A percentile compares a stretch with the other conserved stretches of the same genome.
Conservation (phyloP, 495 filamentous ascomycete species). For the Penicillium coffeae region DNA sequence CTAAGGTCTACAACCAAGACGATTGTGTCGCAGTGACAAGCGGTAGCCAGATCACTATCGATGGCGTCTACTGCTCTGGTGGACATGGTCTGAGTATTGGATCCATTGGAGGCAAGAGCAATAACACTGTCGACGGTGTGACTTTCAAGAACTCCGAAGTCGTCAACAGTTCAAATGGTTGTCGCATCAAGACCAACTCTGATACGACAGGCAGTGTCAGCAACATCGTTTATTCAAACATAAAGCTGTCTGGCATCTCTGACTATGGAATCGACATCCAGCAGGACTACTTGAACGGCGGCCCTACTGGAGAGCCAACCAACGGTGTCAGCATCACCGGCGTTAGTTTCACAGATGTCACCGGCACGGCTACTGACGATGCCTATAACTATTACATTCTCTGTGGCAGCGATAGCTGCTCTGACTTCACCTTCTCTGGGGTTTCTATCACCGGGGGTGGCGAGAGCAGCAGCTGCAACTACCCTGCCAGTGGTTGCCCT, state of each 20-base stretch:
- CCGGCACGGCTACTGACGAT: constrained; percentile 6
- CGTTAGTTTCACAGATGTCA: constrained; percentile 8
- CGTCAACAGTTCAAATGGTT: constrained; percentile 43
- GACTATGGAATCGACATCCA: constrained; percentile 58
- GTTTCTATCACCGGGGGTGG: constrained; percentile 8
- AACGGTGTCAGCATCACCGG: constrained; percentile 43
- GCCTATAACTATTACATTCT: constrained; percentile 7
- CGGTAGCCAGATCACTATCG: constrained; percentile 41
- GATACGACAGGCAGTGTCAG: constrained; percentile 24
- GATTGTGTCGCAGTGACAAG: constrained; percentile 64
- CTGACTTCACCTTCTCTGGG: constrained; percentile 9
- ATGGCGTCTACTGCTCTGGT: constrained; percentile 46
- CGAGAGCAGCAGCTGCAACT: constrained; percentile 11
- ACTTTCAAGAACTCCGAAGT: constrained; percentile 47
- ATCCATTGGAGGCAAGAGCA: constrained; percentile 53
- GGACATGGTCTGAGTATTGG: constrained; percentile 61
- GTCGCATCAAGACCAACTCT: constrained; percentile 24
- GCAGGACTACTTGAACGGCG: constrained; percentile 61
- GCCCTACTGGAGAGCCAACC: constrained; percentile 50
- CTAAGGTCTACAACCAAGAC: constrained; percentile 59
- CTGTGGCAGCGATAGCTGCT: constrained; percentile 13
- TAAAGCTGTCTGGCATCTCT: constrained; percentile 21
- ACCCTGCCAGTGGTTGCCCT: constrained; percentile 36
- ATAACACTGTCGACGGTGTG: constrained; percentile 54
- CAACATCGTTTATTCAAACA: constrained; percentile 18